Percentiles rank a stretch among this genome's conserved stretches.
Conservation (phyloP, 2,329 filamentous ascomycete species). For the Phaeosphaeria sp. region DNA sequence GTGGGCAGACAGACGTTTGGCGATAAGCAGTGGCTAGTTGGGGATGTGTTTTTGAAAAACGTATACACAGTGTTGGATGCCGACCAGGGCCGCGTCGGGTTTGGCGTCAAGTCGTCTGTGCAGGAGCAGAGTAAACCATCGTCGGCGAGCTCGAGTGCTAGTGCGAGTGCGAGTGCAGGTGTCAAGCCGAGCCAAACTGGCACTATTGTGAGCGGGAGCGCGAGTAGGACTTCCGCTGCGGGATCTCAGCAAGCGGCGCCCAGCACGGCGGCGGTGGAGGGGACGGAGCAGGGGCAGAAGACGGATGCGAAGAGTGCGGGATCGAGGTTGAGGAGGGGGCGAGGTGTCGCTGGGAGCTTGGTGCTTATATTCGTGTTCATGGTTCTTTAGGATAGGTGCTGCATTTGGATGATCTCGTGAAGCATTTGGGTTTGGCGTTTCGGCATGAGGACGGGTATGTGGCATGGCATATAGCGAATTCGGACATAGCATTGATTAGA, state of each 20-base stretch:
- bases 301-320: background rate
- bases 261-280: background rate
- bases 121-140: background rate
- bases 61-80: slow-evolving; percentile 87
- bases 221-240: background rate
- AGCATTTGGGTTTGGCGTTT: background rate
- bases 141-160: slow-evolving; percentile 2
- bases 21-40: slow-evolving; percentile 74
- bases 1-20: slow-evolving; percentile 73
- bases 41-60: slow-evolving; percentile 87
- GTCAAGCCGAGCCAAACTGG: background rate
- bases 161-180: background rate
- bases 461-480: background rate
- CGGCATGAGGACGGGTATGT: background rate
- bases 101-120: slow-evolving; percentile 36
- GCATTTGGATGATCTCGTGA: background rate
- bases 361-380: background rate
- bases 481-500: background rate
- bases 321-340: background rate
- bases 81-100: slow-evolving; percentile 69
- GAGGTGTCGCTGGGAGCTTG: background rate
- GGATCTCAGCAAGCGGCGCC: background rate
- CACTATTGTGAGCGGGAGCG: background rate
- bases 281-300: slow-evolving; percentile 1
- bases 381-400: background rate